These are phyloP conservation scores for Linaria vulgaris DNA, from an alignment of 257 asterid genomes.

Conservation along the genomic window DNA sequence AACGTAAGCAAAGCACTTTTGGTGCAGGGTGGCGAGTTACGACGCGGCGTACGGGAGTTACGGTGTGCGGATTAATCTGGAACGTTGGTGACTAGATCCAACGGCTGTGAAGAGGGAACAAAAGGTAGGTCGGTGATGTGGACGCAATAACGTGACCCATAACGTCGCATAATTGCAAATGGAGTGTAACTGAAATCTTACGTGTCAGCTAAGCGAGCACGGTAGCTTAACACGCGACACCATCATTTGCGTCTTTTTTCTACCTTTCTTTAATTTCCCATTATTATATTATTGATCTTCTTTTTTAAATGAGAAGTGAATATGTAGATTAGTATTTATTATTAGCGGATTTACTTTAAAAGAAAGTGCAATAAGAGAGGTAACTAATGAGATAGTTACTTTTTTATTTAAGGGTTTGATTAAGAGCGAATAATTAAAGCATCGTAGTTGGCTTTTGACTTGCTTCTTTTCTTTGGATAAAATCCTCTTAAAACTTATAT, in stretches of 20 bases:
- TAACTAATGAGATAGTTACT: background rate
- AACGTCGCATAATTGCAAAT: slow-evolving; percentile 22
- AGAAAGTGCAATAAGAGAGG: too few species aligned
- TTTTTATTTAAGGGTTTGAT: slow-evolving; percentile 8
- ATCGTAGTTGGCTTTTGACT: background rate
- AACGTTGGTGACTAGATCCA: slow-evolving; percentile 20
- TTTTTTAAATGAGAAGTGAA: background rate
- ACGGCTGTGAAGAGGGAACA: slow-evolving; percentile 27
- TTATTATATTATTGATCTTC: background rate
- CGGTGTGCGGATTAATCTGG: slow-evolving; percentile 9
- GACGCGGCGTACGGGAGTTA: slow-evolving; percentile 29
- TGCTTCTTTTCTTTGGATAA: background rate
- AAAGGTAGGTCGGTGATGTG: slow-evolving; percentile 23
- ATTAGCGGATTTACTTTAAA: too few species aligned
- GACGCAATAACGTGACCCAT: slow-evolving; percentile 31
- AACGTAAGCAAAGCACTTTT: slow-evolving; percentile 31
- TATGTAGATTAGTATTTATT: too few species aligned
- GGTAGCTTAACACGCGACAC: slow-evolving; percentile 49
- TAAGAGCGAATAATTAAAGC: slow-evolving; percentile 1
- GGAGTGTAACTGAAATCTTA: slow-evolving; percentile 29
- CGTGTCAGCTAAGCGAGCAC: slow-evolving; percentile 52
- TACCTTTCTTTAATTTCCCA: background rate
- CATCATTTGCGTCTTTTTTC: slow-evolving; percentile 23
- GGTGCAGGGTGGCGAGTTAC: slow-evolving; percentile 26
- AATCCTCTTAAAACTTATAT: too few species aligned